Evolutionary conservation across 2,329 filamentous ascomycete species (phyloP), one percentile per base, ranked within the genome.

Genomic region (Botryosphaeria agaves): DNA sequence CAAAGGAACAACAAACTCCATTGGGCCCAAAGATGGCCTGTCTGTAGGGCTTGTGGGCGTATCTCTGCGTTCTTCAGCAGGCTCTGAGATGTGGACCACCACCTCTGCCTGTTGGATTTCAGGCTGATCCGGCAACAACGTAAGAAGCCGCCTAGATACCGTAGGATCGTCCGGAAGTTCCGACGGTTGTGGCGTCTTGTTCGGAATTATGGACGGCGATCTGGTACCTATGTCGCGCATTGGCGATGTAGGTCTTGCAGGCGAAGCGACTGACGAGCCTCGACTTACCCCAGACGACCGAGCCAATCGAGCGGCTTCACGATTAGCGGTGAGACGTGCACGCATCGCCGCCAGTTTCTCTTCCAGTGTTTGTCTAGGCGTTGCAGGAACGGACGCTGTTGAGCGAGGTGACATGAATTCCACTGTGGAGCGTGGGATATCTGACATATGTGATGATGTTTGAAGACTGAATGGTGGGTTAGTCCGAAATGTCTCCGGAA

Each of bases 1-100:
- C 20, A 36, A 21, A 9, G 34, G 21, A 14, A 36, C 19, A 15
- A 29, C 23, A 24, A 17, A 36, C 18, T 36, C 34, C 26, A 32
- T 33, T 16, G 17, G 5, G 8, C 33, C 33, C 7, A 33, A 26
- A 7, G 21, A 12, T 3, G 21, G 21, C 4, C 12, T 12, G 12
- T 7, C 4, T 23, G 12, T n/a, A n/a, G n/a, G n/a, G n/a, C n/a
- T n/a, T n/a, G n/a, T n/a, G n/a, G 25, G 15, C 11, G 28, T 18
- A 7, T 12, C 12, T 19, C n/a, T 29, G 16, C 5, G 6, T 17
- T 29, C 11, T n/a, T 12, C n/a, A 9, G n/a, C 9, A 27, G 26
- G 15, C 5, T 5, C 15, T 5, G 26, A 9, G 9, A 5, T 9
- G 14, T 8, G 5, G n/a, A 14, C 15, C 7, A 14, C 26, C n/a